These are phyloP conservation scores for Amoebophrya sp. DNA, from an alignment of 169 alveolate species.

Conservation along the genomic window DNA sequence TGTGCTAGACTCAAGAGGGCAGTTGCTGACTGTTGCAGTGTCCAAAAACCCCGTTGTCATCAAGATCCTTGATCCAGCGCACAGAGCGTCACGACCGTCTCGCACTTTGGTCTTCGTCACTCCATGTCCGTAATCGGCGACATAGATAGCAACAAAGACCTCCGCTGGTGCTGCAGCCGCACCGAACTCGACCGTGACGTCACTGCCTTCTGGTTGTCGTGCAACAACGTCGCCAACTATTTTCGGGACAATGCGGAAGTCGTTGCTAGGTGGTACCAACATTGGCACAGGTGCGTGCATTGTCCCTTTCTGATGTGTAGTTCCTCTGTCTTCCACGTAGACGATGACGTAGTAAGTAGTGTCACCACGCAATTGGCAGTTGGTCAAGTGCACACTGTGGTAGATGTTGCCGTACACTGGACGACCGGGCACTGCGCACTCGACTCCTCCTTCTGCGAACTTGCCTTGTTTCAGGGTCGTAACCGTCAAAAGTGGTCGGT, in stretches of 20 bases:
- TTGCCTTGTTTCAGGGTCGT: neutral
- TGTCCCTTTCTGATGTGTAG: neutral
- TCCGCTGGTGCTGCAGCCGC: neutral
- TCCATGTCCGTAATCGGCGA: neutral
- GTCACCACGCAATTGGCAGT: neutral
- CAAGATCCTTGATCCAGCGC: neutral
- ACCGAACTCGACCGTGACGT: neutral
- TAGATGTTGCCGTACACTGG: neutral
- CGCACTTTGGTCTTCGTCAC: constrained; percentile 11
- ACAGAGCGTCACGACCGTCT: neutral
- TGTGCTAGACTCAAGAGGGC: neutral
- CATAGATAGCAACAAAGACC: neutral
- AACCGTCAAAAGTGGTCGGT: neutral
- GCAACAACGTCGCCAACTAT: neutral
- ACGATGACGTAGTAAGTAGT: neutral
- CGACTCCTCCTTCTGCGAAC: constrained; percentile 12
- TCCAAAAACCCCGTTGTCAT: neutral
- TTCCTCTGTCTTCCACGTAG: neutral
- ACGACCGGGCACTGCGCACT: neutral
- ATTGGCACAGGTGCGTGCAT: constrained; percentile 13
- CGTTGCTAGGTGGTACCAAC: constrained; percentile 4
- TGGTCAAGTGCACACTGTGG: neutral
- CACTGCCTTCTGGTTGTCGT: neutral
- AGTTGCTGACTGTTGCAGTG: neutral
- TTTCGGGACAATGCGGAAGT: neutral